Percentiles rank a stretch among this genome's conserved stretches.
These are phyloP conservation scores for Nidularia pulvinata DNA, from an alignment of 768 basidiomycete species.

Conservation along the genomic window DNA sequence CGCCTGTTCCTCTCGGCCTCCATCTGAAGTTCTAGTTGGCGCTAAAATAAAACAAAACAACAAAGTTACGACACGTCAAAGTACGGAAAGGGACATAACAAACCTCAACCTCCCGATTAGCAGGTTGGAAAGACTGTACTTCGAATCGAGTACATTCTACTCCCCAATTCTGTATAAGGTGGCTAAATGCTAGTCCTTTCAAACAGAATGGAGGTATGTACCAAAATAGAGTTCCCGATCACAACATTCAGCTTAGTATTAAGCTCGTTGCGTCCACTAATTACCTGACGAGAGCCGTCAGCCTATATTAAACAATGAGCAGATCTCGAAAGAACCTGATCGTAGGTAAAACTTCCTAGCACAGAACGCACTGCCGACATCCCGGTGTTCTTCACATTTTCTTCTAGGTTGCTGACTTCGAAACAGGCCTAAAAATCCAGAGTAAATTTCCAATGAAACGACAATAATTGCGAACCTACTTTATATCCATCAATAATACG, in stretches of 20 bases:
- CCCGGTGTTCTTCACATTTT: slow-evolving; percentile 50
- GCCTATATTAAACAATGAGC: too few relatives aligned
- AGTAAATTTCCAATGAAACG: background rate
- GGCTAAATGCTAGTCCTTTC: too few relatives aligned
- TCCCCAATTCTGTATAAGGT: slow-evolving; percentile 43
- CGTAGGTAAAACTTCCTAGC: slow-evolving; percentile 48
- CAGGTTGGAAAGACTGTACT: slow-evolving; percentile 59
- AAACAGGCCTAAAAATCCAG: slow-evolving; percentile 37
- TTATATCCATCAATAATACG: slow-evolving; percentile 50
- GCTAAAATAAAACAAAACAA: slow-evolving; percentile 17
- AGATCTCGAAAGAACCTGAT: slow-evolving; percentile 27
- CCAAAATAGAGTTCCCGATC: slow-evolving; percentile 48
- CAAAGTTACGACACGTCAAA: background rate
- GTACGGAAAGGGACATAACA: background rate
- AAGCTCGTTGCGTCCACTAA: slow-evolving; percentile 51
- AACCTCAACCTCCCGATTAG: slow-evolving; percentile 60
- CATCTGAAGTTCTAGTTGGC: slow-evolving; percentile 63
- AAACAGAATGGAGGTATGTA: slow-evolving; percentile 10
- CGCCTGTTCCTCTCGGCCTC: slow-evolving; percentile 56
- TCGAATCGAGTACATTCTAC: slow-evolving; percentile 60
- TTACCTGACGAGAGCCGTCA: slow-evolving; percentile 28
- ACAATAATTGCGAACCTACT: slow-evolving; percentile 8
- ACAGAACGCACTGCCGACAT: slow-evolving; percentile 56
- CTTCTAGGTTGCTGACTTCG: slow-evolving; percentile 43
- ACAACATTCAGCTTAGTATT: slow-evolving; percentile 45